phyloP scores from a whole-genome alignment of 345 rosid species.

The Syzygium oleosum region DNA sequence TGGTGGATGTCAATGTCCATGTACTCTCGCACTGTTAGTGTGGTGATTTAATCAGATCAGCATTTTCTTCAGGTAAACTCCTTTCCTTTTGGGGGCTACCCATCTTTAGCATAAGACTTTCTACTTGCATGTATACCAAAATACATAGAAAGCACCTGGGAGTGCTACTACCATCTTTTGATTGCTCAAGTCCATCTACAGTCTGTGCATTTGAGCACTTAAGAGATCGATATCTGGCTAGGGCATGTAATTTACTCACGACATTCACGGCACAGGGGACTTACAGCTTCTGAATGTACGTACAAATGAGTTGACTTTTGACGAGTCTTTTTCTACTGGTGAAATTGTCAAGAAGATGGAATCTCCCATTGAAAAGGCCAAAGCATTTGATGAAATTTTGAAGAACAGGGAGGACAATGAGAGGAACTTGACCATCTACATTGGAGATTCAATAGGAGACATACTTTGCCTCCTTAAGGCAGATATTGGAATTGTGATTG shows the following conservation, averaged over 20 bases:
- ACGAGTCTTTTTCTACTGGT: constrained; percentile 70
- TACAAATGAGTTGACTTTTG: constrained; percentile 70
- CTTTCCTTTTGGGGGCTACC: too few relatives aligned
- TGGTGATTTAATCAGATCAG: too few relatives aligned
- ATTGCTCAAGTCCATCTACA: too few relatives aligned
- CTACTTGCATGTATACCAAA: too few relatives aligned
- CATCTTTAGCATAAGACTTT: too few relatives aligned
- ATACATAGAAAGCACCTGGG: too few relatives aligned
- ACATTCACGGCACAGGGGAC: constrained; percentile 35
- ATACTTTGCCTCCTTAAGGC: constrained; percentile 88
- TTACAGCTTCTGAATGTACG: constrained; percentile 49
- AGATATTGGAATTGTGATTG: constrained; percentile 85
- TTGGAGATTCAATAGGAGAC: constrained; percentile 92
- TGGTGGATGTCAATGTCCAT: too few relatives aligned
- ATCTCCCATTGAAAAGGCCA: constrained; percentile 69
- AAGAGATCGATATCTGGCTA: not conserved
- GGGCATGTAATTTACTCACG: not conserved
- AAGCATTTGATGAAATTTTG: constrained; percentile 46
- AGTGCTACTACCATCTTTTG: too few relatives aligned
- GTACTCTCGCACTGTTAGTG: too few relatives aligned
- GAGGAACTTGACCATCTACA: constrained; percentile 55
- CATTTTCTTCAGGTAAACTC: too few relatives aligned
- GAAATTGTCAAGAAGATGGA: constrained; percentile 59
- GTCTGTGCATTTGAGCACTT: not conserved
- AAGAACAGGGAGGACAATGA: constrained; percentile 16